Evolutionary conservation across 2,329 filamentous ascomycete species (phyloP), one percentile per base, ranked within the genome.

Genomic region (Cytospora schulzeri): DNA sequence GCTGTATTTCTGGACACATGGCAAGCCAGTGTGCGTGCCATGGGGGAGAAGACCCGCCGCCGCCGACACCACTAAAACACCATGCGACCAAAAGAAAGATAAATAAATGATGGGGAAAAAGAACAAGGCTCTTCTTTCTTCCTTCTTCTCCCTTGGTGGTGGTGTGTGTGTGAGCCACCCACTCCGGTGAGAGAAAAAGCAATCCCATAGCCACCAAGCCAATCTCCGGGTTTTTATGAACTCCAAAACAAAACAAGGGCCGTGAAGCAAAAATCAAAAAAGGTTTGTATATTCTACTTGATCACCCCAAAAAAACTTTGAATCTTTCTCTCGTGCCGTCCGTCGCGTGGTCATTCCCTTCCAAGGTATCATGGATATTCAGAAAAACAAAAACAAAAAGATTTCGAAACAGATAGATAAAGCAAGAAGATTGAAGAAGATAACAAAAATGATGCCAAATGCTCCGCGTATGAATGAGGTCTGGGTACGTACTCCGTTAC

Each of bases 311-410:
- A n/a, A n/a, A n/a, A n/a, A n/a, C n/a, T n/a, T 55, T 15, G 4
- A 24, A 26, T 28, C 50, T 29, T 45, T 19, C 33, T 38, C 38
- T 54, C 26, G 9, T 29, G 22, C 38, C n/a, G n/a, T n/a, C 29
- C 28, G 19, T 35, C 33, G 31, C 50, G 29, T 63, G 15, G n/a
- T 51, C 55, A 29, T 63, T 48, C 57, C 41, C 22, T 52, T 26
- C 57, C 48, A 45, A 53, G 48, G 60, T 66, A 66, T 66, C 64
- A 66, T 66, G 56, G 52, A 55, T 60, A 66, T 38, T 63, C 54
- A 51, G 31, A 38, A 56, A 62, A 35, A 61, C 15, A 50, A 57
- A 41, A 22, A n/a, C n/a, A n/a, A n/a, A n/a, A n/a, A n/a, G n/a
- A n/a, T n/a, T n/a, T n/a, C n/a, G n/a, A n/a, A n/a, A n/a, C n/a